phyloP scores from a whole-genome alignment of 2,329 filamentous ascomycete genomes.

The Venturiaceae sp. region DNA sequence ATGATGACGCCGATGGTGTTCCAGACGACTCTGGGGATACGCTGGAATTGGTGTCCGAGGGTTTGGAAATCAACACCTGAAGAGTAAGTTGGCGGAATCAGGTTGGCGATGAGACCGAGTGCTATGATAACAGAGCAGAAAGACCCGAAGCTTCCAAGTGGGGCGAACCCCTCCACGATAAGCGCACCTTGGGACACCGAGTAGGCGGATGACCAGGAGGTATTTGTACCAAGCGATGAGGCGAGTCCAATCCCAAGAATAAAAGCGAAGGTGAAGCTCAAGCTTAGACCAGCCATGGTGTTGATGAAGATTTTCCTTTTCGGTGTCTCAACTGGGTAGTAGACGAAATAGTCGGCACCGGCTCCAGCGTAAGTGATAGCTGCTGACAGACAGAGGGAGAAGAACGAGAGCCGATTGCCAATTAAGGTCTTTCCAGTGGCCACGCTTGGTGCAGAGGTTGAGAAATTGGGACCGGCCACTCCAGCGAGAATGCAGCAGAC shows the following conservation, averaged over 20 bases:
- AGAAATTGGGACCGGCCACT: conserved; percentile 40
- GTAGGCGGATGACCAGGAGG: conserved; percentile 49
- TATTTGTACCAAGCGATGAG: conserved; percentile 42
- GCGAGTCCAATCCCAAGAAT: conserved; percentile 53
- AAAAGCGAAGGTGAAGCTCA: conserved; percentile 52
- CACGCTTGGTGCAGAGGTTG: conserved; percentile 39
- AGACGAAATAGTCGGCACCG: conserved; percentile 60
- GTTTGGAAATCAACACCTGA: conserved; percentile 57
- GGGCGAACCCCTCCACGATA: conserved; percentile 51
- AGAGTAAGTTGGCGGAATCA: conserved; percentile 51
- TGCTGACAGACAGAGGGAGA: conserved; percentile 56
- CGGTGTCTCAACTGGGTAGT: conserved; percentile 47
- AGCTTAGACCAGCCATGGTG: conserved; percentile 45
- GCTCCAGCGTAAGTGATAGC: conserved; percentile 54
- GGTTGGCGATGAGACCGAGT: conserved; percentile 49
- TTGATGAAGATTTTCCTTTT: conserved; percentile 45
- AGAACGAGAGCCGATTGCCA: conserved; percentile 56
- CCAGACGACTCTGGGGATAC: conserved; percentile 40
- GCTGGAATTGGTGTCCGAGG: conserved; percentile 45
- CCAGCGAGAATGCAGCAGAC: conserved; percentile 20
- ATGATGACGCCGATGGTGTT: conserved; percentile 4
- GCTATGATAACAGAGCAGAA: conserved; percentile 52
- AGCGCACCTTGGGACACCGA: conserved; percentile 51
- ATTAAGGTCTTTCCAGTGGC: conserved; percentile 43
- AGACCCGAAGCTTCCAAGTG: conserved; percentile 52